Evolutionary conservation across 495 filamentous ascomycete species (phyloP), one percentile per base, ranked within the genome.

Genomic region (Aspergillus biplanus): DNA sequence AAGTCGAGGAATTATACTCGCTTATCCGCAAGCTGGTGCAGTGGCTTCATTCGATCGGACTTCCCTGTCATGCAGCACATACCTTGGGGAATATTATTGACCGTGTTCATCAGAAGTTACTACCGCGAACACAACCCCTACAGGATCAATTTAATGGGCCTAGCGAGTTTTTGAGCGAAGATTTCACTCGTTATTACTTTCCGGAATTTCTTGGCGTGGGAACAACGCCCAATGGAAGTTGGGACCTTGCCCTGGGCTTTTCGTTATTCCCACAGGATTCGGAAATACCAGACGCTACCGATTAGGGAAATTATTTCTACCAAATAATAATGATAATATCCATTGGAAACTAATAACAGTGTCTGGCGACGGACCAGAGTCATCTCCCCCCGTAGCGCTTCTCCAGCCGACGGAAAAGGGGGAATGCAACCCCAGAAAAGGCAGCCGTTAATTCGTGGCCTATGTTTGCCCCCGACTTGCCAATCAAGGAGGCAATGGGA

Each of bases 401-500:
- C 55, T 73, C 66, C 16, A 64, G n/a, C 62, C 66, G 70, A 31
- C 70, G 65, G 5, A 70, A 60, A 11, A 68, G 2, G 16, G 68
- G 66, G 49, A 73, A 73, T 5, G 42, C 37, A 52, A 70, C 46
- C 0, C 59, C 68, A n/a, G 66, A 73, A 62, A 70, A 70, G 6
- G 58, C 66, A 66, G 68, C 67, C 5, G 74, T 89, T 37, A 91
- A 60, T 77, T 89, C 85, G 71, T 90, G 90, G 0, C 87, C 89
- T 3, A 91, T 73, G 74, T 92, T 90, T 11, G 86, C 89, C 15
- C 88, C 87, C 33, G 16, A 16, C 2, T 67, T 71, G 5, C 89
- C 90, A 61, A 85, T 85, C 12, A 85, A 72, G 54, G 79, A 80
- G 3, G 85, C 87, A 56, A 92, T 83, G 0, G 88, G 86, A 0